Conservation (phyloP, 192 early-diverging fungal genomes). For the Dissophora ornata region DNA sequence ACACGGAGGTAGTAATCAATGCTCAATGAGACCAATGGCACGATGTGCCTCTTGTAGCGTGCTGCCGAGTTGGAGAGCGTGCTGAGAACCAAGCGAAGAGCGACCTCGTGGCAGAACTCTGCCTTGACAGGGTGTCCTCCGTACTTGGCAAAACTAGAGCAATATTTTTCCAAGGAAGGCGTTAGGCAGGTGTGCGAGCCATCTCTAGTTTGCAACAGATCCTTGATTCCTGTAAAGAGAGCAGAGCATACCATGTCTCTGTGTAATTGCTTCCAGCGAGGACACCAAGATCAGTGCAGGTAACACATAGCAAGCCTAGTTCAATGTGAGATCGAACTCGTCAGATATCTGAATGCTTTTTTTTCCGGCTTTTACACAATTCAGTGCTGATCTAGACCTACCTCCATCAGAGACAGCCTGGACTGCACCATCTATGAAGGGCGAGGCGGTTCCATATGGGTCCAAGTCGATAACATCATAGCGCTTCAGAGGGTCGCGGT, state of each 20-base stretch:
- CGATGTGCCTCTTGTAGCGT: slow-evolving; percentile 85
- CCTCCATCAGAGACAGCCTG: slow-evolving; percentile 90
- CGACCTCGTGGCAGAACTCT: slow-evolving; percentile 96
- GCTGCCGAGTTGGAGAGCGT: slow-evolving; percentile 85
- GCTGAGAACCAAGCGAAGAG: slow-evolving; percentile 89
- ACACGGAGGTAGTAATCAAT: slow-evolving; percentile 99
- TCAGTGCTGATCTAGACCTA: too few relatives aligned
- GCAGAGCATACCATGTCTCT: slow-evolving; percentile 71
- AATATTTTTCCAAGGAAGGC: too few relatives aligned
- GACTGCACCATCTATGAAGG: slow-evolving; percentile 95
- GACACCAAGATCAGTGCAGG: slow-evolving; percentile 97
- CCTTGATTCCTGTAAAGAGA: too few relatives aligned
- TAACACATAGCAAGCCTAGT: slow-evolving; percentile 90
- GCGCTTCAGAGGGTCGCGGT: slow-evolving; percentile 61
- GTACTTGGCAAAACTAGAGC: slow-evolving; percentile 95
- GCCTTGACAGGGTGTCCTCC: slow-evolving; percentile 90
- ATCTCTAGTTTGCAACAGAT: too few relatives aligned
- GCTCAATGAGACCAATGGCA: slow-evolving; percentile 89
- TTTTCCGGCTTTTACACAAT: too few relatives aligned
- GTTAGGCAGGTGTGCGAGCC: too few relatives aligned
- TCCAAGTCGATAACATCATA: slow-evolving; percentile 95
- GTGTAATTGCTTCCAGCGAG: slow-evolving; percentile 91
- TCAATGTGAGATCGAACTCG: neutral
- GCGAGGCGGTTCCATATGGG: slow-evolving; percentile 96
- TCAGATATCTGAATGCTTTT: too few relatives aligned